These are phyloP conservation scores for Penicillium riverlandense DNA, from an alignment of 495 filamentous ascomycete species.

Conservation along the genomic window DNA sequence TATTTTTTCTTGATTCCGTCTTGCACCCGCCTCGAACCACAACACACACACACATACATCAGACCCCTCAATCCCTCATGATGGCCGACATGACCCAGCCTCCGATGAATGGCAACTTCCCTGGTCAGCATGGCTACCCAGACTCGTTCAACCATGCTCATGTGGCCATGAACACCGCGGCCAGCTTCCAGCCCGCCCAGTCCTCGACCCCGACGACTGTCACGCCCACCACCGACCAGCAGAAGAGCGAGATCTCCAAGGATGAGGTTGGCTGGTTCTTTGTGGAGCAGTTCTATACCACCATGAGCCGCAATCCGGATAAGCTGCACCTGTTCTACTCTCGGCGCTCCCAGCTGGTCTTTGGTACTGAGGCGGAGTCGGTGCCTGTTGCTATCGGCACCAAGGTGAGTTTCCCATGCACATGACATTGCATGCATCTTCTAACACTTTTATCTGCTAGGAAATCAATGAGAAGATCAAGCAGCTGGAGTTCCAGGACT, in stretches of 20 bases:
- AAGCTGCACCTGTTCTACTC: slow-evolving; percentile 87
- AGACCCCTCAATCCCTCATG: slow-evolving; percentile 12
- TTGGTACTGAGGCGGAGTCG: slow-evolving; percentile 79
- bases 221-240: slow-evolving; percentile 27
- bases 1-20: slow-evolving; percentile 11
- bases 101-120: slow-evolving; percentile 41
- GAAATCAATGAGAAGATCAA: slow-evolving; percentile 91
- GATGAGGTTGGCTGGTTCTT: slow-evolving; percentile 99
- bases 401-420: slow-evolving; percentile 50
- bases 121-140: slow-evolving; percentile 32
- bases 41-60: slow-evolving; percentile 1
- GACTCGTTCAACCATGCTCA: slow-evolving; percentile 33
- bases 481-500: slow-evolving; percentile 87
- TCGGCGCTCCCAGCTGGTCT: slow-evolving; percentile 75
- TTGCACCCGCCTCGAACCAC: slow-evolving; percentile 1
- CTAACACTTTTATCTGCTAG: slow-evolving; percentile 33
- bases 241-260: slow-evolving; percentile 50
- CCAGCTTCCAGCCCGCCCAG: slow-evolving; percentile 40
- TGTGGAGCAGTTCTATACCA: slow-evolving; percentile 98
- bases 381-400: slow-evolving; percentile 76
- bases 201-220: slow-evolving; percentile 36
- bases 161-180: slow-evolving; percentile 27
- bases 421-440: not conserved
- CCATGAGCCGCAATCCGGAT: slow-evolving; percentile 85
- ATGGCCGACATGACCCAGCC: slow-evolving; percentile 40